Evolutionary conservation across 768 basidiomycete genomes (phyloP).

Genomic region (Psilocybe azurescens): DNA sequence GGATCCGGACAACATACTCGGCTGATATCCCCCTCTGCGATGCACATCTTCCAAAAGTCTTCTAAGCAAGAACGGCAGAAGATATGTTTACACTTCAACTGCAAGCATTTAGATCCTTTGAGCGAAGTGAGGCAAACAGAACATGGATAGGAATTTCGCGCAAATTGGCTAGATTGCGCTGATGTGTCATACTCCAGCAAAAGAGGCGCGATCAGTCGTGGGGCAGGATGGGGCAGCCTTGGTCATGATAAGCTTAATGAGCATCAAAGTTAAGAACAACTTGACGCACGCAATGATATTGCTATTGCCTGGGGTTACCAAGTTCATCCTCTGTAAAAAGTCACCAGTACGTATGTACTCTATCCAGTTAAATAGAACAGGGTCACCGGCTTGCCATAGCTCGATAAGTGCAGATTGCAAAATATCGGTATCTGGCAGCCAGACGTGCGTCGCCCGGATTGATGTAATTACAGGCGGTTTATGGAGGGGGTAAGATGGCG

Average conservation of each 20-base stretch:
- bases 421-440: slow-evolving; percentile 51
- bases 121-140: slow-evolving; percentile 75
- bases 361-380: slow-evolving; percentile 71
- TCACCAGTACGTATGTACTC: slow-evolving; percentile 74
- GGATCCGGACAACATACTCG: slow-evolving; percentile 84
- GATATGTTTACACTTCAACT: slow-evolving; percentile 74
- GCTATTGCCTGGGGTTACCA: slow-evolving; percentile 35
- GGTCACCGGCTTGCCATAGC: slow-evolving; percentile 67
- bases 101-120: slow-evolving; percentile 79
- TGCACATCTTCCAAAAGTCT: slow-evolving; percentile 84
- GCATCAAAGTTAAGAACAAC: slow-evolving; percentile 1
- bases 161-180: slow-evolving; percentile 58
- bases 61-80: slow-evolving; percentile 84
- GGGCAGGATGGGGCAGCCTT: slow-evolving; percentile 64
- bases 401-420: slow-evolving; percentile 48
- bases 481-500: slow-evolving; percentile 57
- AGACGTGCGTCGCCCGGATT: slow-evolving; percentile 60
- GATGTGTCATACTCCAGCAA: slow-evolving; percentile 55
- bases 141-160: slow-evolving; percentile 70
- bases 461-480: slow-evolving; percentile 59
- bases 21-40: slow-evolving; percentile 77
- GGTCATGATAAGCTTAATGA: slow-evolving; percentile 9
- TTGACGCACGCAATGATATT: slow-evolving; percentile 44
- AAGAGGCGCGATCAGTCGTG: slow-evolving; percentile 52
- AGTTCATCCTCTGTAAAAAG: slow-evolving; percentile 54